These are phyloP conservation scores for Ulmus americana DNA, from an alignment of 331 rosid genomes.

Conservation along the genomic window DNA sequence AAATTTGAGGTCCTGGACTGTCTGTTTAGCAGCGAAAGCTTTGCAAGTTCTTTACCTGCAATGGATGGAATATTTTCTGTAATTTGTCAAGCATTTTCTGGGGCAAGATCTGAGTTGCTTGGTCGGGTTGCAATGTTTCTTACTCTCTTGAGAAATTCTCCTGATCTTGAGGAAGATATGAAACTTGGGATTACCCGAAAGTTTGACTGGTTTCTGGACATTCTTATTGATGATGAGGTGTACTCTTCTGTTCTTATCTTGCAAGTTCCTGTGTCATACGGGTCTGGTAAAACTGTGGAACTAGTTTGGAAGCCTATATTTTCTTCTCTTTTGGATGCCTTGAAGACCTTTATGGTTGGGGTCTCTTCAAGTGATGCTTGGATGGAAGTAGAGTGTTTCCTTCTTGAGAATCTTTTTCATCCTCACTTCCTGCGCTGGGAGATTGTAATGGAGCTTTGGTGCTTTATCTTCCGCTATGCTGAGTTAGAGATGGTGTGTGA, in stretches of 20 bases:
- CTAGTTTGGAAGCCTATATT: conserved; percentile 62
- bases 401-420: conserved; percentile 76
- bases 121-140: conserved; percentile 53
- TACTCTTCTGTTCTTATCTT: conserved; percentile 59
- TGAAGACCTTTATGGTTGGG: conserved; percentile 65
- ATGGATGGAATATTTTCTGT: conserved; percentile 33
- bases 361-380: conserved; percentile 61
- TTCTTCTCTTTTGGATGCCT: conserved; percentile 53
- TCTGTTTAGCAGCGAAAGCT: conserved; percentile 42
- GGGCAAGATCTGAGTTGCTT: conserved; percentile 36
- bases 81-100: conserved; percentile 44
- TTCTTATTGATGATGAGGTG: conserved; percentile 57
- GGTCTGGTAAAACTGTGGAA: conserved; percentile 48
- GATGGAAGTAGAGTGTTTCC: conserved; percentile 60
- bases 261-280: conserved; percentile 50
- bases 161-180: conserved; percentile 39
- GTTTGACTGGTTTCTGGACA: conserved; percentile 61
- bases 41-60: conserved; percentile 26
- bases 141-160: conserved; percentile 52
- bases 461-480: conserved; percentile 68
- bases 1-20: conserved; percentile 56
- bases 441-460: conserved; percentile 84
- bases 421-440: conserved; percentile 91
- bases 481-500: conserved; percentile 46
- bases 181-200: conserved; percentile 45